Conservation (phyloP, 225 moss, liverwort and hornwort species). For the Antitrichia curtipendula region DNA sequence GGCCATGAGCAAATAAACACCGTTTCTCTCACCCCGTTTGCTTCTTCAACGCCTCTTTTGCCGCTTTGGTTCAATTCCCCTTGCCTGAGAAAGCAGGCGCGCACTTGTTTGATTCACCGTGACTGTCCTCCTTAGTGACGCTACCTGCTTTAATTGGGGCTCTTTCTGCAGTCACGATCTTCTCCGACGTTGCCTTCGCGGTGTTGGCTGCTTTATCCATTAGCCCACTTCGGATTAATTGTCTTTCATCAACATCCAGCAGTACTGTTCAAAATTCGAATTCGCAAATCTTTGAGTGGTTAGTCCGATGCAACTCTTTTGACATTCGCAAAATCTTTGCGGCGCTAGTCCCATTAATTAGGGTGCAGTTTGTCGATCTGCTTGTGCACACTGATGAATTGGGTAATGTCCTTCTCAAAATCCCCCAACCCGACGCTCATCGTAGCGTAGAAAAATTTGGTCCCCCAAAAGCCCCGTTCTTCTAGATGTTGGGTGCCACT, state of each 20-base stretch:
- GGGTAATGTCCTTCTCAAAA: background rate
- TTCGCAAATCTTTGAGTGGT: background rate
- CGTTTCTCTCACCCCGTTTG: too few species aligned
- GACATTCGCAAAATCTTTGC: background rate
- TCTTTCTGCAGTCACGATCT: background rate
- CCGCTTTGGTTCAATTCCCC: too few species aligned
- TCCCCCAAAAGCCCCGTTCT: too few species aligned
- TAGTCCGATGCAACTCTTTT: background rate
- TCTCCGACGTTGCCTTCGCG: background rate
- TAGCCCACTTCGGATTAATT: background rate
- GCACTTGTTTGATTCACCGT: too few species aligned
- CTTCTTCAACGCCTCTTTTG: too few species aligned
- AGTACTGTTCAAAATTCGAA: background rate
- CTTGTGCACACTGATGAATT: background rate
- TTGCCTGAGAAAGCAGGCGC: too few species aligned
- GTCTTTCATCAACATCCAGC: background rate
- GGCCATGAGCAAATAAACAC: too few species aligned
- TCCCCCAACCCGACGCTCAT: background rate
- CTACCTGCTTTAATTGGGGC: background rate
- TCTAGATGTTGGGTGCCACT: too few species aligned
- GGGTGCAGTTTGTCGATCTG: background rate
- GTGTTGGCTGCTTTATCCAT: background rate
- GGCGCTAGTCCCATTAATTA: background rate
- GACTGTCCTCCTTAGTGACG: too few species aligned
- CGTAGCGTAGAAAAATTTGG: too few species aligned